Base-by-base conservation (phyloP, 1,284 basidiomycete genomes). In the Cryptococcus neoformans region DNA sequence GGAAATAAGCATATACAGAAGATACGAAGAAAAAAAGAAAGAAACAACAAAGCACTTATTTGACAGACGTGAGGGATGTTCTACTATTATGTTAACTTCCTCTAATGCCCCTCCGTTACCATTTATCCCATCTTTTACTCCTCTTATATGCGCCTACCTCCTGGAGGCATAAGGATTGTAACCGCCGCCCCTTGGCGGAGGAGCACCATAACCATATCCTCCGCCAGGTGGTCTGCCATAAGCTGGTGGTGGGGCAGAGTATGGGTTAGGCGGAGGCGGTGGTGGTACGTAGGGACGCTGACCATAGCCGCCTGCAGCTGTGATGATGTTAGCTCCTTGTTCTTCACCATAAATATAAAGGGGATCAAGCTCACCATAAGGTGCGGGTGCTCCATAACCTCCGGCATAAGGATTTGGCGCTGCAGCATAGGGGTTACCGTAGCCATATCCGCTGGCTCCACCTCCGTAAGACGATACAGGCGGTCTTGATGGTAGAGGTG, bases 121-220 rank as follows among this genome's bases (percentile, higher is more conserved):
- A 28, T 28, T 28, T 28, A 28, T 28, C 28, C 28, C 28, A 28
- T 28, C 28, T 28, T 28, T 28, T 28, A 28, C 28, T 28, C 28
- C 28, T 28, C 28, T 4, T 4, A 3, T 28, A 28, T 28, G 28
- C 28, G 28, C 4, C 28, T 28, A 28, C 28, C 28, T 28, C 28
- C 28, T 28, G 28, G 28, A 28, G 28, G 28, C 3, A 54, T 62
- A 62, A 1, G 61, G 61, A 41, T 62, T 62, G 51, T 62, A 62
- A 41, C 56, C 58, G 11, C 47, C 47, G 8, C 47, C 47, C 34
- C 47, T 10, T 34, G 53, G 45, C 39, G 53, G 44, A 11, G 53
- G 53, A n/a, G 48, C 49, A 28, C 56, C 57, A 41, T 60, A 60
- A 17, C 60, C 63, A 41, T 60, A 60, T 38, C 63, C 63, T 9